Evolutionary conservation across 2,329 filamentous ascomycete genomes (phyloP).

Genomic region (Sporothrix protearum): DNA sequence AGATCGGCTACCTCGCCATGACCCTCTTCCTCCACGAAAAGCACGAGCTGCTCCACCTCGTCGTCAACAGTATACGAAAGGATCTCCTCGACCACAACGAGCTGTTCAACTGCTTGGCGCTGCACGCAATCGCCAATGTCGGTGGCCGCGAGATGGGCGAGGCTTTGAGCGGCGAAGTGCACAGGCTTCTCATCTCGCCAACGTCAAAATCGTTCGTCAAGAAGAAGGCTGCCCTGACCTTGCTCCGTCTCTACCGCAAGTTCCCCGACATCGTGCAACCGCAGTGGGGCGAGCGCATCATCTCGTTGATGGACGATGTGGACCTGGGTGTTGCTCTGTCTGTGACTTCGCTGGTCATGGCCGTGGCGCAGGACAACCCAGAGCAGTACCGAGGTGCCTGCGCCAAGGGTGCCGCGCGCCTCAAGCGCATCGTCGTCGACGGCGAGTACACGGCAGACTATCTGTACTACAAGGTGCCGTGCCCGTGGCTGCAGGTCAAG

Average conservation of each 20-base stretch:
- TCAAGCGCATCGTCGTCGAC: slow-evolving; percentile 89
- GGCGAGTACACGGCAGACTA: slow-evolving; percentile 88
- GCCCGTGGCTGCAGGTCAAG: slow-evolving; percentile 97
- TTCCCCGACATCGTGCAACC: slow-evolving; percentile 89
- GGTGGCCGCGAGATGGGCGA: slow-evolving; percentile 97
- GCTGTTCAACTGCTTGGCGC: slow-evolving; percentile 90
- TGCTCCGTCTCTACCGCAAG: slow-evolving; percentile 91
- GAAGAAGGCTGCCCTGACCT: slow-evolving; percentile 94
- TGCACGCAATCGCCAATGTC: slow-evolving; percentile 97
- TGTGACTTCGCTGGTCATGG: slow-evolving; percentile 92
- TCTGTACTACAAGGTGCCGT: slow-evolving; percentile 98
- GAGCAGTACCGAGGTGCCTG: slow-evolving; percentile 94
- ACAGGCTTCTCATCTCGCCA: slow-evolving; percentile 88
- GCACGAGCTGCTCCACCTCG: slow-evolving; percentile 90
- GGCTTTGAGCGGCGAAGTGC: slow-evolving; percentile 85
- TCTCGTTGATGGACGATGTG: slow-evolving; percentile 95
- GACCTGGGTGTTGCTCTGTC: slow-evolving; percentile 94
- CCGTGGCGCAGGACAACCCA: slow-evolving; percentile 87
- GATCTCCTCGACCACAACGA: slow-evolving; percentile 93
- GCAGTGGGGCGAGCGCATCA: slow-evolving; percentile 96
- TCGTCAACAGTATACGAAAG: slow-evolving; percentile 98
- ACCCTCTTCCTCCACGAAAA: slow-evolving; percentile 96
- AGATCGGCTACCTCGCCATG: slow-evolving; percentile 97
- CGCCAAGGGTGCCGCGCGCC: slow-evolving; percentile 81
- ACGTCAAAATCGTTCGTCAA: slow-evolving; percentile 95